phyloP scores from a whole-genome alignment of 2,329 filamentous ascomycete species.

The Aspergillus terreus region DNA sequence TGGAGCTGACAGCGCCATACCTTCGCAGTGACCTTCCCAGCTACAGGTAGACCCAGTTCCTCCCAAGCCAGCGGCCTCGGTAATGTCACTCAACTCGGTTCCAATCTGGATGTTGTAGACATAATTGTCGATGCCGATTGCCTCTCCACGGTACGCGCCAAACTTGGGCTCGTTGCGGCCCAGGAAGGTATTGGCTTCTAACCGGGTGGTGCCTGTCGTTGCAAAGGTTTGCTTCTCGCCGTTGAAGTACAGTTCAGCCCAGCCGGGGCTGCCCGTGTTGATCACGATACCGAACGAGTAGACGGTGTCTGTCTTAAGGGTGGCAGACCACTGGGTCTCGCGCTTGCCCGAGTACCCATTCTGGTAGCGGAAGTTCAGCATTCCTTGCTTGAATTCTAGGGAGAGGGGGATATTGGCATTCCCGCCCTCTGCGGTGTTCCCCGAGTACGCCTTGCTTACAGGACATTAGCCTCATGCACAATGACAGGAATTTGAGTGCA shows the following conservation, averaged over 20 bases:
- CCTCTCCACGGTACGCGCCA: constrained; percentile 16
- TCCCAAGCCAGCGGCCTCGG: constrained; percentile 8
- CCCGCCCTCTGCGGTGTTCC: constrained; percentile 3
- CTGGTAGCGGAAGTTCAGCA: constrained; percentile 12
- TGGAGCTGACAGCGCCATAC: background rate
- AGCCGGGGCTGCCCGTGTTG: constrained; percentile 8
- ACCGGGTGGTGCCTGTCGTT: background rate
- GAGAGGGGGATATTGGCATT: constrained; percentile 12
- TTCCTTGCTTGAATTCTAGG: constrained; percentile 8
- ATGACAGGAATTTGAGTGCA: background rate
- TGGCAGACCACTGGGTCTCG: constrained; percentile 7
- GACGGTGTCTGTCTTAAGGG: constrained; percentile 1
- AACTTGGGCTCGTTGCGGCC: constrained; percentile 15
- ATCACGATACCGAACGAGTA: constrained; percentile 9
- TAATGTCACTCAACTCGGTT: constrained; percentile 11
- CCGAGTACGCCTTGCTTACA: constrained; percentile 7
- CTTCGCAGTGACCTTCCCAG: background rate
- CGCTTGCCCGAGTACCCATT: background rate
- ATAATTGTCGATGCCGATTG: constrained; percentile 11
- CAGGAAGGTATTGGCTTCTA: constrained; percentile 8
- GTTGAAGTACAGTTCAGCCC: constrained; percentile 12
- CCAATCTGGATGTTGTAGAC: constrained; percentile 15
- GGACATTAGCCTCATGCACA: background rate
- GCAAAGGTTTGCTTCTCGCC: constrained; percentile 9
- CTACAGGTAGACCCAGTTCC: background rate